A percentile compares a stretch with the other conserved stretches of the same genome.
Conservation (phyloP, 352 stramenopile species). For the Globisporangium paddicum region DNA sequence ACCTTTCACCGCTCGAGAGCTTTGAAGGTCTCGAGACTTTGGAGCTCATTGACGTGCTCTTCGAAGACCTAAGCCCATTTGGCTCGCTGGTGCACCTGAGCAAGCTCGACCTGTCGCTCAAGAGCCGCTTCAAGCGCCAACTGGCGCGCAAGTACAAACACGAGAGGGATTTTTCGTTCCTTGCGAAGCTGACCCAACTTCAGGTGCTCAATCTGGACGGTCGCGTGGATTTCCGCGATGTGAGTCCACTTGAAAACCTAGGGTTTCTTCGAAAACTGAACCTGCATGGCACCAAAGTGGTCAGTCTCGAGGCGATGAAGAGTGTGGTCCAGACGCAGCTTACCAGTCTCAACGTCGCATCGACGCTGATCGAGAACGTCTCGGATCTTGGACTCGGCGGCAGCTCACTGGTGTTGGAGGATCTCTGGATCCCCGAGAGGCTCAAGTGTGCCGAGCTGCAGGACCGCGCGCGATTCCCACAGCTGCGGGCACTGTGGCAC, state of each 20-base stretch:
- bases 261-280: conserved; percentile 35
- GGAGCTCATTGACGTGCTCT: conserved; percentile 46
- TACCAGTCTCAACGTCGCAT: conserved; percentile 43
- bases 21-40: conserved; percentile 38
- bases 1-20: conserved; percentile 32
- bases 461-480: conserved; percentile 32
- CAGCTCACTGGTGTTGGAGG: conserved; percentile 28
- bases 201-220: conserved; percentile 45
- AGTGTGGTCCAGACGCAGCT: conserved; percentile 21
- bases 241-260: conserved; percentile 28
- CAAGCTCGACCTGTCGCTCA: conserved; percentile 46
- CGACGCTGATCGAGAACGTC: conserved; percentile 37
- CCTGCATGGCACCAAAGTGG: conserved; percentile 50
- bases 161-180: conserved; percentile 42
- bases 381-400: conserved; percentile 16
- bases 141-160: conserved; percentile 31
- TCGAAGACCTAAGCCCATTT: conserved; percentile 41
- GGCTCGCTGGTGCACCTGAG: conserved; percentile 35
- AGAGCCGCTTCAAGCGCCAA: conserved; percentile 37
- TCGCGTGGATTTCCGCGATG: conserved; percentile 60
- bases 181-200: conserved; percentile 27
- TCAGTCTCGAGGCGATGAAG: conserved; percentile 26
- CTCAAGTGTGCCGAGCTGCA: conserved; percentile 39
- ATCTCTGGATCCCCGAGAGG: conserved; percentile 43
- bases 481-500: conserved; percentile 51